phyloP scores from a whole-genome alignment of 108 stramenopile species.

The Asterionellopsis glacialis region DNA sequence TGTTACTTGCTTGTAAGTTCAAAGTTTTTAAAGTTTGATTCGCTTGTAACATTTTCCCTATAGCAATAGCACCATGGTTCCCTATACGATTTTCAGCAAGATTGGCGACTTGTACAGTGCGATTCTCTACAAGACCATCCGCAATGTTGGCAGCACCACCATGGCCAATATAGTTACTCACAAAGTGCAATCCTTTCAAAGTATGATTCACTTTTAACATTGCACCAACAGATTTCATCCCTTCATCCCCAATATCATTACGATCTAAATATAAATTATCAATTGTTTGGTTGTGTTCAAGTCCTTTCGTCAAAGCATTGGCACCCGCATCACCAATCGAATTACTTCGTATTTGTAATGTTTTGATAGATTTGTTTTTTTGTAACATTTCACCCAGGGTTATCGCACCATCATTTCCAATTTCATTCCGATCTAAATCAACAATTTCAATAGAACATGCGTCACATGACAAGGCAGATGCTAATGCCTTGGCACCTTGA shows the following conservation, averaged over 20 bases:
- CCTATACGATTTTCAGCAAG: slow-evolving; percentile 25
- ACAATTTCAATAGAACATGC: slow-evolving; percentile 15
- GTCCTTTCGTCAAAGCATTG: slow-evolving; percentile 16
- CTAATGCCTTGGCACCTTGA: slow-evolving; percentile 21
- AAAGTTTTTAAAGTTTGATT: slow-evolving; percentile 15
- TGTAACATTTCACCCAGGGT: slow-evolving; percentile 3
- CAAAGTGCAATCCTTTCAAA: slow-evolving; percentile 19
- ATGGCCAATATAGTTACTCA: slow-evolving; percentile 14
- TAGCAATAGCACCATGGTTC: slow-evolving; percentile 17
- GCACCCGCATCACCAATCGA: slow-evolving; percentile 28
- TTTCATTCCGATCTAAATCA: slow-evolving; percentile 31
- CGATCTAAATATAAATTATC: slow-evolving; percentile 28
- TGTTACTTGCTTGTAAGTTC: slow-evolving; percentile 8
- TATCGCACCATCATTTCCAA: slow-evolving; percentile 17
- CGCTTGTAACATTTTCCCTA: slow-evolving; percentile 9
- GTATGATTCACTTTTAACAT: slow-evolving; percentile 11
- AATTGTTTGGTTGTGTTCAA: slow-evolving; percentile 14
- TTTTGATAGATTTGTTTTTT: slow-evolving; percentile 13
- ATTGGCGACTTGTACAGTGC: slow-evolving; percentile 2
- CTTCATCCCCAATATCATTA: slow-evolving; percentile 20
- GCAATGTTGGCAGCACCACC: background rate
- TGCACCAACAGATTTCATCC: slow-evolving; percentile 7
- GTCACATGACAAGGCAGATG: slow-evolving; percentile 12
- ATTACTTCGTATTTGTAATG: slow-evolving; percentile 19
- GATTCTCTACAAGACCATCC: background rate